Evolutionary conservation across 2,329 filamentous ascomycete species (phyloP).

Genomic region (Eutypella sp.): DNA sequence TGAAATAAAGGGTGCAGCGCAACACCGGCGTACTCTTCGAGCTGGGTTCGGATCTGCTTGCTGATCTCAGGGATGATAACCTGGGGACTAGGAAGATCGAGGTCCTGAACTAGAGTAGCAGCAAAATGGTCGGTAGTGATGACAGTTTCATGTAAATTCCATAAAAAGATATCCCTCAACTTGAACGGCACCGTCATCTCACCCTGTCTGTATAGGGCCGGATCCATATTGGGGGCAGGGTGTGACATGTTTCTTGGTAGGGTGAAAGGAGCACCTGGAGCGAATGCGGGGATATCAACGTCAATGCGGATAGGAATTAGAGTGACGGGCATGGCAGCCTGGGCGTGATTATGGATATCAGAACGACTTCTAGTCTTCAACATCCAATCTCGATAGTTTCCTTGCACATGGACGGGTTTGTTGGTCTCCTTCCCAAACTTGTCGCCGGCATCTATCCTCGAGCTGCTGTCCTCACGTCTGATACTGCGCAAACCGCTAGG

Average conservation of each 20-base stretch:
- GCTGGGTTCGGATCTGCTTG: slow-evolving; percentile 87
- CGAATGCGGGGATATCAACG: slow-evolving; percentile 78
- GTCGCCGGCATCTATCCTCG: slow-evolving; percentile 61
- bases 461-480: slow-evolving; percentile 66
- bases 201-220: slow-evolving; percentile 69
- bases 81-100: slow-evolving; percentile 77
- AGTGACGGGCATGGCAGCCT: slow-evolving; percentile 76
- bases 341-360: slow-evolving; percentile 57
- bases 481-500: slow-evolving; percentile 81
- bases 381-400: slow-evolving; percentile 96
- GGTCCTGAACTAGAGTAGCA: slow-evolving; percentile 81
- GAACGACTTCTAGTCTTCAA: slow-evolving; percentile 60
- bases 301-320: slow-evolving; percentile 96
- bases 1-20: slow-evolving; percentile 92
- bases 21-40: slow-evolving; percentile 94
- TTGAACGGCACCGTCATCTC: slow-evolving; percentile 81
- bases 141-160: slow-evolving; percentile 93
- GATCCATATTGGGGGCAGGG: slow-evolving; percentile 51
- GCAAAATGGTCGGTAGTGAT: slow-evolving; percentile 96
- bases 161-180: slow-evolving; percentile 91
- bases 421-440: slow-evolving; percentile 79
- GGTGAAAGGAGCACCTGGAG: slow-evolving; percentile 60
- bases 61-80: slow-evolving; percentile 74
- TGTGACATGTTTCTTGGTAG: slow-evolving; percentile 62
- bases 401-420: slow-evolving; percentile 76